phyloP scores from a whole-genome alignment of 805 yeast species.

The Kluyveromyces nonfermentans region DNA sequence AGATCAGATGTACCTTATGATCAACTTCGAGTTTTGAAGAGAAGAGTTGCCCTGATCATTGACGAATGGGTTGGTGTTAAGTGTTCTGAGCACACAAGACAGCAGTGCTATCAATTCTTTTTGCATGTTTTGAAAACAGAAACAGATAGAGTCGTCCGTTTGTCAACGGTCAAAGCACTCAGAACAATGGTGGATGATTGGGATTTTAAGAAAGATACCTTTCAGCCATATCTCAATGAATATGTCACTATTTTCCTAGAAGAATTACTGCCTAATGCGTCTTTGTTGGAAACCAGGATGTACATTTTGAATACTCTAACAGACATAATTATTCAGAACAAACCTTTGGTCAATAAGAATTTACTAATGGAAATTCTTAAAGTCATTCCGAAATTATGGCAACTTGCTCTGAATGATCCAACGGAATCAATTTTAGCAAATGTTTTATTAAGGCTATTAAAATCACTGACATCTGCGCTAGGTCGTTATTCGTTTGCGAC shows the following conservation, averaged over 20 bases:
- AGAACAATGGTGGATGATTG: conserved; percentile 71
- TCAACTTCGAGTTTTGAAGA: conserved; percentile 52
- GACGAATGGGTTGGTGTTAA: conserved; percentile 73
- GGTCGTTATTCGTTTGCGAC: conserved; percentile 43
- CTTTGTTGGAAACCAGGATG: conserved; percentile 67
- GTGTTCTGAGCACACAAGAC: conserved; percentile 49
- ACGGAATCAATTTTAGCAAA: conserved; percentile 37
- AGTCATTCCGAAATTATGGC: conserved; percentile 74
- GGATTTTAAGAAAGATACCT: conserved; percentile 65
- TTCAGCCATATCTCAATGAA: conserved; percentile 53
- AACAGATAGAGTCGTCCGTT: conserved; percentile 71
- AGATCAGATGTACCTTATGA: conserved; percentile 32
- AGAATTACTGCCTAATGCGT: conserved; percentile 39
- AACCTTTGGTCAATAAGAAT: conserved; percentile 47
- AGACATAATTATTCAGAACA: conserved; percentile 52
- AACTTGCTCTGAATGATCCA: conserved; percentile 33
- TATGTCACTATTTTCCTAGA: conserved; percentile 41
- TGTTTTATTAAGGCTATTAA: conserved; percentile 46
- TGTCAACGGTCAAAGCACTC: conserved; percentile 65
- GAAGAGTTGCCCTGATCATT: conserved; percentile 70
- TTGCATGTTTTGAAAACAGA: conserved; percentile 38
- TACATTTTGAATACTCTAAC: conserved; percentile 61
- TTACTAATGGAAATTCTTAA: conserved; percentile 43
- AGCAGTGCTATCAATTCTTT: conserved; percentile 50
- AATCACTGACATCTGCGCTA: conserved; percentile 46